Base-by-base conservation (phyloP, 305 asterid genomes). In the Rubia balearica region DNA sequence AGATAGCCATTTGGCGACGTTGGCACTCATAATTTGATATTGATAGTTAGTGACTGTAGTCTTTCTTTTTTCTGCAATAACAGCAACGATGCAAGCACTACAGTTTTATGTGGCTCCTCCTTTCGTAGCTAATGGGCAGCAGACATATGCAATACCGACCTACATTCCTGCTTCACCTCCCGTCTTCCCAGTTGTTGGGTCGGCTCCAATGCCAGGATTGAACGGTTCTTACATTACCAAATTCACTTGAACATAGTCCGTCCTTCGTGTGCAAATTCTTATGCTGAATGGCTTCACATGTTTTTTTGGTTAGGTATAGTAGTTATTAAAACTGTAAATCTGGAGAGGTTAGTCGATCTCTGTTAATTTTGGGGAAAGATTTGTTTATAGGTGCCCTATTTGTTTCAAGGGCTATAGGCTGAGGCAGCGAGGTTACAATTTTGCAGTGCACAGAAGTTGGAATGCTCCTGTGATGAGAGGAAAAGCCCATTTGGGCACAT, bases 21-120 rank as follows among this genome's bases (percentile, higher is more conserved):
- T 27, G n/a, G 63, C 12, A 9, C 46, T 33, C 33, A n/a, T 33
- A 6, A 24, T 42, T 43, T 42, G 27, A 41, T 65, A 41, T 19
- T 65, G 55, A 65, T 2, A 42, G 46, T 65, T 14, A 21, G 3
- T 42, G 55, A 42, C 3, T 65, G 9, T 2, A 80, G 73, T 38
- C 16, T 42, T n/a, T 79, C 21, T 53, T 10, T 30, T 33, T 72
- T 51, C 79, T 68, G 70, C 88, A 88, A 95, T 88, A 76, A 86
- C 73, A 76, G 80, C 79, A 76, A 43, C 86, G 4, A 80, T 87
- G 59, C 95, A 85, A 79, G 82, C 89, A 45, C 67, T 86, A 79
- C 96, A 85, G 80, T 76, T 85, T 51, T 84, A 79, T 81, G 71
- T 84, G 82, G 64, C 79, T 81, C 89, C 91, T 57, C 85, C 86